A percentile compares a stretch with the other conserved stretches of the same genome.
phyloP scores from a whole-genome alignment of 1,139 yeast species.

The Suhomyces bribrorum region DNA sequence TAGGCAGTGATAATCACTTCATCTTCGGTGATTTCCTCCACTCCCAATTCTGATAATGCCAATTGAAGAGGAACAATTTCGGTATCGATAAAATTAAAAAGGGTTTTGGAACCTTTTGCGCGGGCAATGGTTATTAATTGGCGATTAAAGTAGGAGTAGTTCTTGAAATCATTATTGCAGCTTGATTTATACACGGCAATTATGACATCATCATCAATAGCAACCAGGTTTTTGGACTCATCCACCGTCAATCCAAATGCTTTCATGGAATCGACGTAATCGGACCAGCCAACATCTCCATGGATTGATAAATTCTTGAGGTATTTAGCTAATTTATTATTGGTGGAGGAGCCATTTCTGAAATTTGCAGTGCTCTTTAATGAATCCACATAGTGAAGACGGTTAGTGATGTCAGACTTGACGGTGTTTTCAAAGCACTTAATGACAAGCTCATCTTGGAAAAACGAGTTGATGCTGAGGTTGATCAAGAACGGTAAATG shows the following conservation, averaged over 20 bases:
- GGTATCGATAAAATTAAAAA: slow-evolving; percentile 49
- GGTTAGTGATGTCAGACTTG: slow-evolving; percentile 52
- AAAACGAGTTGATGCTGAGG: slow-evolving; percentile 60
- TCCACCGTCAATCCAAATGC: slow-evolving; percentile 50
- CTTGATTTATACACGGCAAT: slow-evolving; percentile 49
- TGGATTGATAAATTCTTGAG: slow-evolving; percentile 52
- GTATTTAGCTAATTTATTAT: slow-evolving; percentile 40
- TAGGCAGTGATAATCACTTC: slow-evolving; percentile 74
- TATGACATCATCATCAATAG: slow-evolving; percentile 44
- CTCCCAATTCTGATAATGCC: slow-evolving; percentile 63
- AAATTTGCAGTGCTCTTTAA: slow-evolving; percentile 25
- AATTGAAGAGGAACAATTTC: slow-evolving; percentile 57
- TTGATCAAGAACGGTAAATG: slow-evolving; percentile 41
- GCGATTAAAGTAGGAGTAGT: slow-evolving; percentile 34
- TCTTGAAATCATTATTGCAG: slow-evolving; percentile 35
- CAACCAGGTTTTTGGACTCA: slow-evolving; percentile 16
- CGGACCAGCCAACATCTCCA: slow-evolving; percentile 64
- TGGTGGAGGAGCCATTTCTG: slow-evolving; percentile 15
- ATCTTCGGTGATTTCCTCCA: slow-evolving; percentile 69
- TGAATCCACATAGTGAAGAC: slow-evolving; percentile 71
- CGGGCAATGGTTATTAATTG: slow-evolving; percentile 47
- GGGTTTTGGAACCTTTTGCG: slow-evolving; percentile 42
- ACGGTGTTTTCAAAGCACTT: slow-evolving; percentile 61
- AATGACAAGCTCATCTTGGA: slow-evolving; percentile 61
- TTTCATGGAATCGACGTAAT: slow-evolving; percentile 55